Conservation (phyloP, 2,329 filamentous ascomycete species). For the Didymella pinodella region DNA sequence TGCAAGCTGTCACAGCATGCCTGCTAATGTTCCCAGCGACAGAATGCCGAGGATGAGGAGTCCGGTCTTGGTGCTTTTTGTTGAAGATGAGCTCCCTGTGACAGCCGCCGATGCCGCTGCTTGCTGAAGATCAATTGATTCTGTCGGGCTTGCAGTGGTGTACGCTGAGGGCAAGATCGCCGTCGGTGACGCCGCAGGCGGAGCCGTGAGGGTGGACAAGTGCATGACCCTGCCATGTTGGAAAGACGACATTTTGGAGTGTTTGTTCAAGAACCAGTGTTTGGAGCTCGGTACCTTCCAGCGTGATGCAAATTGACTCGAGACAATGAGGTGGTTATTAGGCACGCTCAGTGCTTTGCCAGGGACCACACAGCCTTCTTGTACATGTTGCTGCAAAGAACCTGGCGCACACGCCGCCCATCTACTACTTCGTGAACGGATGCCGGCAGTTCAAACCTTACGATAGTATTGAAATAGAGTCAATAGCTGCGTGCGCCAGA, state of each 20-base stretch:
- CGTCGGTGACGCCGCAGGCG: not conserved
- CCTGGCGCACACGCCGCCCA: not conserved
- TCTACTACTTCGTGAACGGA: not conserved
- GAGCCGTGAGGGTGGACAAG: not conserved
- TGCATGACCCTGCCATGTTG: conserved; percentile 3
- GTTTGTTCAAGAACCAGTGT: too few relatives aligned
- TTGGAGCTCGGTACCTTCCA: not conserved
- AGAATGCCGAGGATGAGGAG: not conserved
- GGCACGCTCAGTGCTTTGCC: too few relatives aligned
- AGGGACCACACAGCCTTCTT: not conserved
- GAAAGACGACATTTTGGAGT: not conserved
- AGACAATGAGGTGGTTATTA: too few relatives aligned
- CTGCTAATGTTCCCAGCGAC: not conserved
- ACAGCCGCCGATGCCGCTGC: not conserved
- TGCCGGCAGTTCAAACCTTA: not conserved
- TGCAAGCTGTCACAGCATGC: not conserved
- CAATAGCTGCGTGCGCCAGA: not conserved
- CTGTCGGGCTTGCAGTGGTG: not conserved
- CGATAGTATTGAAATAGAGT: not conserved
- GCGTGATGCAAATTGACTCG: too few relatives aligned
- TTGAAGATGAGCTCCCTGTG: not conserved
- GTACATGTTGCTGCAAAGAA: not conserved
- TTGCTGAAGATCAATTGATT: not conserved
- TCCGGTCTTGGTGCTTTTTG: not conserved
- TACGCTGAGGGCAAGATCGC: not conserved